A percentile compares a stretch with the other conserved stretches of the same genome.
Evolutionary conservation across 805 yeast genomes (phyloP).

Genomic region (Ogataea salicorniae): DNA sequence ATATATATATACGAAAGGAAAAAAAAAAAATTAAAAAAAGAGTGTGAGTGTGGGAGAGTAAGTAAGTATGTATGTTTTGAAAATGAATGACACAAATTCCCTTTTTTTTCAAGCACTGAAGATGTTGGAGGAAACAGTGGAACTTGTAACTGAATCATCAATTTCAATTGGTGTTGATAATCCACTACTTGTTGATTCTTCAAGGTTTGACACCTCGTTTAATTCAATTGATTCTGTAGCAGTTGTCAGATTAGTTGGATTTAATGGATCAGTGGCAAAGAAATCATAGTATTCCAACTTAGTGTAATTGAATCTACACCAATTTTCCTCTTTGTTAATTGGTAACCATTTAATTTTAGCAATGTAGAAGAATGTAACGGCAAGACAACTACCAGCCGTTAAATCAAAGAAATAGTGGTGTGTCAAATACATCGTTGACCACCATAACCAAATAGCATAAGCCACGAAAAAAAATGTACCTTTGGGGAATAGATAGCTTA

Average conservation of each 20-base stretch:
- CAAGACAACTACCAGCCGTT: conserved; percentile 79
- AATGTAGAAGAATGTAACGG: conserved; percentile 62
- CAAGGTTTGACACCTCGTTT: conserved; percentile 8
- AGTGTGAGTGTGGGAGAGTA: neutral
- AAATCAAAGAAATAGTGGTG: conserved; percentile 93
- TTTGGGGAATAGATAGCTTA: conserved; percentile 74
- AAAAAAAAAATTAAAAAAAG: neutral
- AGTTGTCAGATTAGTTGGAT: conserved; percentile 6
- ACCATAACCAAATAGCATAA: conserved; percentile 93
- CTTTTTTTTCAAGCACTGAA: conserved; percentile 10
- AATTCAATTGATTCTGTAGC: conserved; percentile 10
- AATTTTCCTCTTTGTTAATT: conserved; percentile 40
- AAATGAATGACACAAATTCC: too few species aligned
- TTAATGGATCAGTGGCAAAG: conserved; percentile 31
- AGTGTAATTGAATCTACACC: conserved; percentile 68
- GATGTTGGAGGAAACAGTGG: conserved; percentile 15
- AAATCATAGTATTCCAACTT: conserved; percentile 33
- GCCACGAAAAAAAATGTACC: conserved; percentile 55
- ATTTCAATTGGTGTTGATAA: conserved; percentile 19
- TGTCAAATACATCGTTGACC: conserved; percentile 97
- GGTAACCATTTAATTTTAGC: conserved; percentile 69
- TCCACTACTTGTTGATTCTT: conserved; percentile 14
- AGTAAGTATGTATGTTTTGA: too few species aligned
- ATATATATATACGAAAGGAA: neutral
- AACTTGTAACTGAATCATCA: neutral